A percentile compares a stretch with the other conserved stretches of the same genome.
phyloP scores from a whole-genome alignment of 139 green algal genomes.

The Chloropicon primus region DNA sequence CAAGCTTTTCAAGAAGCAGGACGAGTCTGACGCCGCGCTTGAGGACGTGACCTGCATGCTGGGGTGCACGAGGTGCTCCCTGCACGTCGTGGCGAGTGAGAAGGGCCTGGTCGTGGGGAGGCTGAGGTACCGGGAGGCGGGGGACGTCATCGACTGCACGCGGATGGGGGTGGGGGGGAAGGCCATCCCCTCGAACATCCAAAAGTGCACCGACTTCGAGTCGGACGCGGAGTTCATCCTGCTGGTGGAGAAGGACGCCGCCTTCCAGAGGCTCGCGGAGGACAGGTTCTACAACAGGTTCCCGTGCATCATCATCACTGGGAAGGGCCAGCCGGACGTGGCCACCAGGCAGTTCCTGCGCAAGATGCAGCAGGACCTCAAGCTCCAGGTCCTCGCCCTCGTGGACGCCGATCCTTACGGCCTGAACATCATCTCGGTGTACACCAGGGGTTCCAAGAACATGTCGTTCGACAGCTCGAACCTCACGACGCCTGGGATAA shows the following conservation, averaged over 20 bases:
- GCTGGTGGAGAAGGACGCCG: constrained; percentile 95
- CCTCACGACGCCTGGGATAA: constrained; percentile 83
- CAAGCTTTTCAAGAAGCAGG: constrained; percentile 85
- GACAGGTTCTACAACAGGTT: constrained; percentile 94
- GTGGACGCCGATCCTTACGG: constrained; percentile 91
- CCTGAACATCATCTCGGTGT: constrained; percentile 93
- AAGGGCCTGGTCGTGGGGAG: constrained; percentile 92
- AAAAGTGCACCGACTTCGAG: constrained; percentile 61
- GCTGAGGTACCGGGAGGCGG: constrained; percentile 61
- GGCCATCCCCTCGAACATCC: constrained; percentile 87
- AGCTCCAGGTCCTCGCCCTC: constrained; percentile 84
- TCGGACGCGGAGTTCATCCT: constrained; percentile 85
- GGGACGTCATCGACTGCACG: constrained; percentile 84
- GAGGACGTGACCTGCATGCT: constrained; percentile 93
- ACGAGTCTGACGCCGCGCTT: constrained; percentile 68
- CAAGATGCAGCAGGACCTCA: constrained; percentile 66
- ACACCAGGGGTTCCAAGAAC: constrained; percentile 76
- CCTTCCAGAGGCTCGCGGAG: constrained; percentile 91
- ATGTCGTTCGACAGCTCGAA: constrained; percentile 78
- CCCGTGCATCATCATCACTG: constrained; percentile 94
- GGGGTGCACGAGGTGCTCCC: constrained; percentile 77
- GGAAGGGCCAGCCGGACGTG: constrained; percentile 95
- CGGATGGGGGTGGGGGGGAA: constrained; percentile 92
- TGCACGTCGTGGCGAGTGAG: constrained; percentile 84
- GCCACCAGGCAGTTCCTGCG: constrained; percentile 81